These are phyloP conservation scores for Syzygium malaccense DNA, from an alignment of 441 rosid species.

Conservation along the genomic window DNA sequence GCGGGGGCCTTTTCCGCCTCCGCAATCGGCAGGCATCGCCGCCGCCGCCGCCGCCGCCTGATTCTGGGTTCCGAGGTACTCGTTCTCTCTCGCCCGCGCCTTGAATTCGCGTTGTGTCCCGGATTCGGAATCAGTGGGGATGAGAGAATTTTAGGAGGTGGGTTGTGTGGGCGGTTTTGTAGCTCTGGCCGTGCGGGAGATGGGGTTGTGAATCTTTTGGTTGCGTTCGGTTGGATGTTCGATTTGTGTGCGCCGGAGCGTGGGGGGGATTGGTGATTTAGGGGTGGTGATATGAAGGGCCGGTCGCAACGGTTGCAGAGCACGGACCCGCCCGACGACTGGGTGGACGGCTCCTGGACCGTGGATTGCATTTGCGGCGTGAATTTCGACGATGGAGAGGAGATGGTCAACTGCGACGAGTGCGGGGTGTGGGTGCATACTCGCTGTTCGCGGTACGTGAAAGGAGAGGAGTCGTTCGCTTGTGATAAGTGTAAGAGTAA, in stretches of 20 bases:
- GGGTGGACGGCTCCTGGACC: conserved; percentile 97
- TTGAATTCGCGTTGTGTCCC: neutral
- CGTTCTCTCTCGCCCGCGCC: neutral
- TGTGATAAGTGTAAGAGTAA: conserved; percentile 87
- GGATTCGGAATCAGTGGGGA: neutral
- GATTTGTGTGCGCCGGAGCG: neutral
- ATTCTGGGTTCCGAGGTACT: neutral
- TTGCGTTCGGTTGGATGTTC: neutral
- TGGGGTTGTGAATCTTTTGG: neutral
- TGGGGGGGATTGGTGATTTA: neutral
- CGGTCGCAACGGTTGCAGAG: conserved; percentile 56
- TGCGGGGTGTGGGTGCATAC: conserved; percentile 99
- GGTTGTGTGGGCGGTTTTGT: neutral
- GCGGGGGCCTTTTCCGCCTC: neutral
- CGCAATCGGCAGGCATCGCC: neutral
- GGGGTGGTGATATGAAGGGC: conserved; percentile 36
- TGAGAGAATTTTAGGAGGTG: neutral
- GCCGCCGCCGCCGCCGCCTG: neutral
- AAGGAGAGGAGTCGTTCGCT: conserved; percentile 74
- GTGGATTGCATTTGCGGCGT: conserved; percentile 98
- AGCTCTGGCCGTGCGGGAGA: neutral
- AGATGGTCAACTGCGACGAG: conserved; percentile 98
- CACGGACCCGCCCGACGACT: conserved; percentile 74
- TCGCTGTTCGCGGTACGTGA: conserved; percentile 84
- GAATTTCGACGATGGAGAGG: conserved; percentile 91